Evolutionary conservation across 164 flowering plant genomes (phyloP).

Genomic region (Piper betle): DNA sequence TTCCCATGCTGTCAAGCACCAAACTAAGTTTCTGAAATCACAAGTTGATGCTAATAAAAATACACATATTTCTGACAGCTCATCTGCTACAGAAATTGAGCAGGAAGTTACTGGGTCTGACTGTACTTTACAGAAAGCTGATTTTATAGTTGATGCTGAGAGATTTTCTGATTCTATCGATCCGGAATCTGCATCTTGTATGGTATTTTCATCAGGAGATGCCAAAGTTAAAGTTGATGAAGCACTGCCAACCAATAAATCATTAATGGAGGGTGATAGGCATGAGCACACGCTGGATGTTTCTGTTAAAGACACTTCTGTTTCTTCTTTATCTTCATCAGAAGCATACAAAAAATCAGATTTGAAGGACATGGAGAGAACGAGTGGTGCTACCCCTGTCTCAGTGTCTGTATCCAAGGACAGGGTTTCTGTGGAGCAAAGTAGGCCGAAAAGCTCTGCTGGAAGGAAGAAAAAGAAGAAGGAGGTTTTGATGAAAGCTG

Average conservation of each 20-base stretch:
- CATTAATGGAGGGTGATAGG: neutral
- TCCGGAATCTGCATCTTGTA: neutral
- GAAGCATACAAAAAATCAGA: constrained; percentile 2
- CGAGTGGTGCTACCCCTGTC: constrained; percentile 6
- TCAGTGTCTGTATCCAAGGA: constrained; percentile 23
- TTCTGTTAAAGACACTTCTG: constrained; percentile 9
- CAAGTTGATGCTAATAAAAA: neutral
- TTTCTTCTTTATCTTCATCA: constrained; percentile 5
- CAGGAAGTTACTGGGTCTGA: constrained; percentile 1
- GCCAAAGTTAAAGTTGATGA: neutral
- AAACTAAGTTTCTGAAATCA: neutral
- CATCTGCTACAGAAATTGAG: neutral
- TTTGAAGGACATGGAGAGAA: constrained; percentile 9
- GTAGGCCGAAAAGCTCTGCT: constrained; percentile 22
- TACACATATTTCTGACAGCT: neutral
- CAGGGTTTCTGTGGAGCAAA: constrained; percentile 27
- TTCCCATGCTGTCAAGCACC: neutral
- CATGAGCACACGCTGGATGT: constrained; percentile 6
- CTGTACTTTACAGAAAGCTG: neutral
- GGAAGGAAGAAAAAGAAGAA: constrained; percentile 52
- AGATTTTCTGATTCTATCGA: neutral
- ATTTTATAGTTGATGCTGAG: neutral
- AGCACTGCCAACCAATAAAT: neutral
- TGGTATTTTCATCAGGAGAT: neutral
- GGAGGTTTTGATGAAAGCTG: constrained; percentile 66